phyloP scores from a whole-genome alignment of 1,284 basidiomycete species.

The Cerrena zonata region DNA sequence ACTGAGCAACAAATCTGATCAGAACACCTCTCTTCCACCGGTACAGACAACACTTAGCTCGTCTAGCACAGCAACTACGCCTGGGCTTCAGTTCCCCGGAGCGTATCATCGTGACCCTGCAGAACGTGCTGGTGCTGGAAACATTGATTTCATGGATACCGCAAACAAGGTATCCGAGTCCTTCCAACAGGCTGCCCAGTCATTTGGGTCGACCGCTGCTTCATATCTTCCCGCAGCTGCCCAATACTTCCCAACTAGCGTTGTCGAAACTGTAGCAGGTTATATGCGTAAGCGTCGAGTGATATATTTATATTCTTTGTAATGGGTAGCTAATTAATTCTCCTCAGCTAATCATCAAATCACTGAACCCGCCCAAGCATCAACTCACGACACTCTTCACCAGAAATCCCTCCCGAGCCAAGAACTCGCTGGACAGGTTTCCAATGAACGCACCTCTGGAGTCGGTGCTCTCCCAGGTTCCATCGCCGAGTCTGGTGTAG shows the following conservation, averaged over 20 bases:
- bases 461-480: constrained; percentile 36
- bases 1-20: constrained; percentile 9
- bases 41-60: constrained; percentile 5
- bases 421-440: constrained; percentile 23
- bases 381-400: constrained; percentile 23
- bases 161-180: neutral
- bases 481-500: constrained; percentile 32
- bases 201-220: constrained; percentile 20
- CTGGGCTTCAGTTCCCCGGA: constrained; percentile 23
- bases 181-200: constrained; percentile 15
- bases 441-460: constrained; percentile 28
- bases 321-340: neutral
- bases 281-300: constrained; percentile 27
- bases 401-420: constrained; percentile 22
- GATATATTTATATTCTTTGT: no score
- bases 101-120: constrained; percentile 19
- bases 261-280: constrained; percentile 22
- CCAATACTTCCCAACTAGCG: constrained; percentile 17
- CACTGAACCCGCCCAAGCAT: constrained; percentile 18
- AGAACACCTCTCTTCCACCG: constrained; percentile 8
- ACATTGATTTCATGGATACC: constrained; percentile 8
- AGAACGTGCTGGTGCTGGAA: constrained; percentile 5
- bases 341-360: neutral
- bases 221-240: constrained; percentile 20
- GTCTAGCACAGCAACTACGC: constrained; percentile 10